phyloP scores from a whole-genome alignment of 768 basidiomycete species.

The Pholiota microspora region DNA sequence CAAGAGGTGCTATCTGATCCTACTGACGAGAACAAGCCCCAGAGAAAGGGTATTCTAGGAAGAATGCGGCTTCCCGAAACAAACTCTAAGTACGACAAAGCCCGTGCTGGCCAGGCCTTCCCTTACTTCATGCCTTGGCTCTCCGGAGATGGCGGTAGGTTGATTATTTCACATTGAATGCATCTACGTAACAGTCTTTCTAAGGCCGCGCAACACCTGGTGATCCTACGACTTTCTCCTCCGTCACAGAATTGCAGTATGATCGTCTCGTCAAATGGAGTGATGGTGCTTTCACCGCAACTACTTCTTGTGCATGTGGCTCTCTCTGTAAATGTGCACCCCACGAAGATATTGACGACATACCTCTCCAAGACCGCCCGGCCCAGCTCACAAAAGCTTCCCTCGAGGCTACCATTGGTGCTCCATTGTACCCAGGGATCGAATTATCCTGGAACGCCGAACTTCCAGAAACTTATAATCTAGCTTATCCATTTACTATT shows the following conservation, averaged over 20 bases:
- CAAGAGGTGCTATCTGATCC: constrained; percentile 8
- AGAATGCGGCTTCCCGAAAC: constrained; percentile 16
- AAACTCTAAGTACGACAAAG: constrained; percentile 14
- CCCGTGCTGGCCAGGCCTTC: constrained; percentile 15
- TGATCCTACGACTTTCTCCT: constrained; percentile 19
- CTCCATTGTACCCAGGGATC: constrained; percentile 32
- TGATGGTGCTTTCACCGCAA: constrained; percentile 20
- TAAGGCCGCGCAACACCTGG: constrained; percentile 7
- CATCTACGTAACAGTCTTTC: background rate
- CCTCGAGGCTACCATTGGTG: constrained; percentile 29
- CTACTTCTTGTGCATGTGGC: constrained; percentile 3
- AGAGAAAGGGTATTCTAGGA: constrained; percentile 10
- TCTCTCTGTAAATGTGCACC: background rate
- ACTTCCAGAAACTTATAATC: constrained; percentile 18
- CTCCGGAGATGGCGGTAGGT: constrained; percentile 26
- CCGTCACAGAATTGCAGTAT: constrained; percentile 29
- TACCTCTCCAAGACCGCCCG: constrained; percentile 20
- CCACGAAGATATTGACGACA: constrained; percentile 16
- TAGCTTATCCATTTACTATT: constrained; percentile 25
- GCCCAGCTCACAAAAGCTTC: constrained; percentile 23
- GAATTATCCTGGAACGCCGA: constrained; percentile 31
- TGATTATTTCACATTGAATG: background rate
- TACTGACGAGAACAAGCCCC: background rate
- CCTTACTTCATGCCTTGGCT: constrained; percentile 32
- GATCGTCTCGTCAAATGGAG: constrained; percentile 27